A percentile compares a stretch with the other conserved stretches of the same genome.
Evolutionary conservation across 1,139 yeast genomes (phyloP).

Genomic region (Hansenula anomala): DNA sequence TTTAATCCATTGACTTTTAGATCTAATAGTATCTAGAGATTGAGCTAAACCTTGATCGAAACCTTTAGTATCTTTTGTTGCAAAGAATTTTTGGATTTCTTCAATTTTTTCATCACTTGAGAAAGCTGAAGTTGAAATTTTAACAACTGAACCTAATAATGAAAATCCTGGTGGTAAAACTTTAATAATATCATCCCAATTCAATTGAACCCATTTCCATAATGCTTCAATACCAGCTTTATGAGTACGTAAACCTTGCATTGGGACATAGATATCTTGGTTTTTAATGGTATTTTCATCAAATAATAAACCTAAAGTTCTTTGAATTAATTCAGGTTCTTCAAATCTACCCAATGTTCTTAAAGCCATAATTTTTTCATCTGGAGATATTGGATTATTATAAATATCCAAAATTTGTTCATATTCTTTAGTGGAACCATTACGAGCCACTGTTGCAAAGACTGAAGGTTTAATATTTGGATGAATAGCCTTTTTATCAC

Average conservation of each 20-base stretch:
- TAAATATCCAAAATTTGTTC: constrained; percentile 62
- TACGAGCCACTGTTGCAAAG: constrained; percentile 61
- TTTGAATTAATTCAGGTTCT: constrained; percentile 50
- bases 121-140: constrained; percentile 58
- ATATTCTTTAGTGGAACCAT: constrained; percentile 60
- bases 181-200: constrained; percentile 65
- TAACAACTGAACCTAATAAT: constrained; percentile 71
- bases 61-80: constrained; percentile 59
- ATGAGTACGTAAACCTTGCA: constrained; percentile 64
- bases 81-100: constrained; percentile 56
- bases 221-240: constrained; percentile 55
- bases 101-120: constrained; percentile 55
- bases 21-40: constrained; percentile 58
- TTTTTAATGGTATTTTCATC: constrained; percentile 69
- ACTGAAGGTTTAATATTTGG: constrained; percentile 77
- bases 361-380: constrained; percentile 74
- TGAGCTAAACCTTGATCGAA: constrained; percentile 71
- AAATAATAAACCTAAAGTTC: constrained; percentile 56
- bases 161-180: constrained; percentile 79
- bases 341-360: constrained; percentile 70
- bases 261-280: constrained; percentile 80
- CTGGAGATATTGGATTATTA: constrained; percentile 59
- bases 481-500: constrained; percentile 70
- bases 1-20: constrained; percentile 61
- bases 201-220: constrained; percentile 74